A percentile compares a stretch with the other conserved stretches of the same genome.
phyloP scores from a whole-genome alignment of 139 green algal genomes.

The Chlorella sorokiniana region DNA sequence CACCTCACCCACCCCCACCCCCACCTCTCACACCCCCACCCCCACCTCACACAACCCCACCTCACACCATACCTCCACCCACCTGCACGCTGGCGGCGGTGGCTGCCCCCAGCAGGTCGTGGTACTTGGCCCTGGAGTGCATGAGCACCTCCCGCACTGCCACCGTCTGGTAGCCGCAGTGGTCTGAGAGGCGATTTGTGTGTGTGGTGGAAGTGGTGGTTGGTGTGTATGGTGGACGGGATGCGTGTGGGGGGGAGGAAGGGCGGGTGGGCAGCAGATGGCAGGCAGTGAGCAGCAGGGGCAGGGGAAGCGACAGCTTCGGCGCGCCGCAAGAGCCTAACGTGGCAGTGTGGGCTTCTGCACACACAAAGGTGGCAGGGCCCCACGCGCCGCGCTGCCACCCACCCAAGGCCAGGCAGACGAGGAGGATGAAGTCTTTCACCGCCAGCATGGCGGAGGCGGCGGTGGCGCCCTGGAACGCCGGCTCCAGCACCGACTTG shows the following conservation, averaged over 20 bases:
- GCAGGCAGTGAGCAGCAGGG: background rate
- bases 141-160: constrained; percentile 51
- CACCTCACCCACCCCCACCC: background rate
- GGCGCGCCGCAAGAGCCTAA: too few species aligned
- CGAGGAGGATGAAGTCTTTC: constrained; percentile 80
- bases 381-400: background rate
- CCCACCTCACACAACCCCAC: background rate
- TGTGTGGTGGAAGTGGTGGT: background rate
- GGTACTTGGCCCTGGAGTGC: constrained; percentile 45
- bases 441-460: constrained; percentile 51
- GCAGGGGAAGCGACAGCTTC: background rate
- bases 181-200: constrained; percentile 26
- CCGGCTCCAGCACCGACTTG: constrained; percentile 57
- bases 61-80: background rate
- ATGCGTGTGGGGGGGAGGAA: background rate
- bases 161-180: constrained; percentile 46
- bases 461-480: constrained; percentile 50
- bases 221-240: background rate
- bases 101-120: constrained; percentile 55
- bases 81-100: constrained; percentile 18
- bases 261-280: background rate
- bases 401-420: constrained; percentile 66
- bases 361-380: background rate
- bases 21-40: background rate
- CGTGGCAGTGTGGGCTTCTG: constrained; percentile 35